Evolutionary conservation across 768 basidiomycete species (phyloP), one percentile per base, ranked within the genome.

Genomic region (Agaricus sinodeliciosus): DNA sequence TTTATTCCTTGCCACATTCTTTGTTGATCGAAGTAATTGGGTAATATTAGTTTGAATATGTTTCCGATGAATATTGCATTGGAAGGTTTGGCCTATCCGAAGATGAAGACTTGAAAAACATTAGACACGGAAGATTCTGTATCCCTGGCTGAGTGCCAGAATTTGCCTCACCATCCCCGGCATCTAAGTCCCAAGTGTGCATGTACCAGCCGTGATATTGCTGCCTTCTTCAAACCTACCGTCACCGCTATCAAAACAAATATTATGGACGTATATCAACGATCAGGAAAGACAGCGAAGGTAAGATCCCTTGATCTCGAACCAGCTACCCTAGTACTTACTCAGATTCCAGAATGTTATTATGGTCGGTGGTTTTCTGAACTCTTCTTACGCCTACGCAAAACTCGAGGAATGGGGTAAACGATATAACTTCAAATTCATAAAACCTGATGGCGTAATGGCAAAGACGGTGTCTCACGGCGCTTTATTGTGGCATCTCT

Each of bases 331-430:
- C 2, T 22, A 13, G 15, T n/a, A 31, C 43, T 28, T n/a, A 44
- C 43, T 44, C 25, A 13, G 43, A 16, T 27, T 1, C 4, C 27
- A 49, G 48, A 49, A 49, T 13, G 13, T 49, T 3, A 26, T 49
- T 9, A 49, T 49, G 48, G 48, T 49, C 15, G 48, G 48, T 36
- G 48, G 48, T 16, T 27, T 39, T 2, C 25, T 40, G 36, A 49
- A 49, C 25, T 49, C 48, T 6, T 49, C 48, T 3, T 49, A 49
- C 13, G 37, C 37, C 6, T 49, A 39, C n/a, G 19, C 6, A 39
- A 19, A 39, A n/a, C 36, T 49, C 37, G 48, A 49, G 15, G 19
- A 22, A 9, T 49, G 48, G 48, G 48, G 48, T n/a, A 18, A 12
- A 15, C 7, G 27, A n/a, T 2, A 26, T 8, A 36, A 25, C 8